Conservation (phyloP, 2,329 filamentous ascomycete species). For the Cladosporium sp. region DNA sequence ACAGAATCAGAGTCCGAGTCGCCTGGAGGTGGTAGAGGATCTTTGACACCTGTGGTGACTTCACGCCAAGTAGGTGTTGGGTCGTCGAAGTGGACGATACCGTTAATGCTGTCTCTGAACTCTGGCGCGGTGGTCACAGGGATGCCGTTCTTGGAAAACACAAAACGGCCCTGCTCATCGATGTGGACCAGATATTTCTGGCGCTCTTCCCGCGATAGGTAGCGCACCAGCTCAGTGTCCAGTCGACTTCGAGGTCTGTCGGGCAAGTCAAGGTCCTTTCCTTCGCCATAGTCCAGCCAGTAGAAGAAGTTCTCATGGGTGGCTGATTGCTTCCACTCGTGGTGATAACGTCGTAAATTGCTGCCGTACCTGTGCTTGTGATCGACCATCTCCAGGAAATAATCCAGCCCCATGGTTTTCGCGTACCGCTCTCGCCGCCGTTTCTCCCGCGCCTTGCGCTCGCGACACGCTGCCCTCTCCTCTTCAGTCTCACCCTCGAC, state of each 20-base stretch:
- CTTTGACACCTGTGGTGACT: conserved; percentile 35
- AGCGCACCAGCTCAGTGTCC: conserved; percentile 78
- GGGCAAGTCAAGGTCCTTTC: conserved; percentile 67
- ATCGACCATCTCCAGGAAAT: conserved; percentile 73
- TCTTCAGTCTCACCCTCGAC: conserved; percentile 41
- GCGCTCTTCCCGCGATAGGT: conserved; percentile 79
- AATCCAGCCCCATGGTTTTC: conserved; percentile 80
- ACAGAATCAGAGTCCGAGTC: conserved; percentile 29
- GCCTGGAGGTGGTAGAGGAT: conserved; percentile 23
- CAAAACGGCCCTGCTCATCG: conserved; percentile 71
- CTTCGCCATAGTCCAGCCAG: conserved; percentile 84
- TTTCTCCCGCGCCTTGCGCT: conserved; percentile 51
- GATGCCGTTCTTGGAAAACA: conserved; percentile 81
- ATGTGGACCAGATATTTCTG: conserved; percentile 77
- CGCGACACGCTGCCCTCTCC: conserved; percentile 36
- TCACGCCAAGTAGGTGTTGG: conserved; percentile 46
- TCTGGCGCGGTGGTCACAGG: conserved; percentile 73
- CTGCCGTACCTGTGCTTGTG: conserved; percentile 84
- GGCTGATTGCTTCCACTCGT: conserved; percentile 74
- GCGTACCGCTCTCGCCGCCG: conserved; percentile 63
- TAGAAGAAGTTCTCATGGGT: conserved; percentile 91
- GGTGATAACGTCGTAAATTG: conserved; percentile 78
- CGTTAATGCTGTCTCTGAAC: conserved; percentile 78
- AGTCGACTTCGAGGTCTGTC: conserved; percentile 72
- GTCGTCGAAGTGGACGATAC: conserved; percentile 48